Evolutionary conservation across 768 basidiomycete genomes (phyloP), one percentile per base, ranked within the genome.

Genomic region (Boletus rubescentipes): DNA sequence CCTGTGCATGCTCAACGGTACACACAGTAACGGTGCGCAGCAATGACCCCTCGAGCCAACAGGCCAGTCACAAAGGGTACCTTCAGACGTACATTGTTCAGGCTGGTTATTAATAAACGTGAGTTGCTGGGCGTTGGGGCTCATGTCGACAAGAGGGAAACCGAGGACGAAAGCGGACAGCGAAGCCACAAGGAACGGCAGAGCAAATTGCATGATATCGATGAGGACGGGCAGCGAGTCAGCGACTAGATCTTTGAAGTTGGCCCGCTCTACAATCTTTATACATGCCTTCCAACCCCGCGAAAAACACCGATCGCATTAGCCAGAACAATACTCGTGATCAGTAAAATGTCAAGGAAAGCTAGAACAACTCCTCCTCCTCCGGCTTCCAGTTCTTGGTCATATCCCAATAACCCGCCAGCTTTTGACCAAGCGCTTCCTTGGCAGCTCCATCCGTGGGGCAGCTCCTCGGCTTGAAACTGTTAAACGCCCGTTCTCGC

Each of bases 351-450:
- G 49, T 29, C 18, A 14, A 18, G 14, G 37, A 35, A 2, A n/a
- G 63, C 72, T 67, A 87, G 63, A 84, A 82, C 61, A 85, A 59
- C 53, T 91, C 87, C 60, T 91, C 89, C 49, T 93, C 91, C 69
- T 89, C 87, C 5, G 84, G 80, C 68, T 83, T 89, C 83, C 86
- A 92, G 64, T 90, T 89, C 83, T 94, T 97, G 29, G 93, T 86
- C 71, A 91, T 82, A 69, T 98, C 96, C 95, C 95, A 98, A 68
- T 93, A 90, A 0, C 92, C 91, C 44, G 86, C 86, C 71, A 93
- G 69, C 77, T 86, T 93, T 54, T 83, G 79, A 2, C 95, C 95
- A 26, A 98, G 77, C 46, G 83, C 78, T 61, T 97, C 95, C 72
- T 90, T 91, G 12, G 93, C 96, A 35, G 85, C 79, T 21, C 80